A percentile compares a stretch with the other conserved stretches of the same genome.
phyloP scores from a whole-genome alignment of 441 rosid species.

The Isatis lusitanica region DNA sequence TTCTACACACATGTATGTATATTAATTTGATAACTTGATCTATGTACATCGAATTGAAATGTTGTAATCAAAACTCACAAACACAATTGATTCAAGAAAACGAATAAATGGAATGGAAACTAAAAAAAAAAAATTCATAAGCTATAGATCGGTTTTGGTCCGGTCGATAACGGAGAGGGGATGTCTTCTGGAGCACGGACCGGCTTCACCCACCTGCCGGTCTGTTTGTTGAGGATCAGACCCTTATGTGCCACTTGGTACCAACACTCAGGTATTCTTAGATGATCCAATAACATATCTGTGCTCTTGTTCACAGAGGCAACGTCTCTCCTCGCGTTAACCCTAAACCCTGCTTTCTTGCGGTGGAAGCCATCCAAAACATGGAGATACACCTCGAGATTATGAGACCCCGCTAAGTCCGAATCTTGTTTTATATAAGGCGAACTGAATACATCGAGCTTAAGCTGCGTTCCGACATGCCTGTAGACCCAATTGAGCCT shows the following conservation, averaged over 20 bases:
- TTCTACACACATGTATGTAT: neutral
- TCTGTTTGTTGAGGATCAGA: conserved; percentile 48
- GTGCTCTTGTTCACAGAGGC: conserved; percentile 66
- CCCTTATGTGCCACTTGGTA: conserved; percentile 67
- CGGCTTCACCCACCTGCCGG: conserved; percentile 61
- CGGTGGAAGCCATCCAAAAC: conserved; percentile 61
- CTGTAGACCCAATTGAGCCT: conserved; percentile 58
- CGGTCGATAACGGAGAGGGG: conserved; percentile 50
- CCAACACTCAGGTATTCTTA: conserved; percentile 68
- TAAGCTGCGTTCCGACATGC: conserved; percentile 55
- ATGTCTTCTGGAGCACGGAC: conserved; percentile 41
- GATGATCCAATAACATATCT: conserved; percentile 64
- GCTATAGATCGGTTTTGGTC: conserved; percentile 21
- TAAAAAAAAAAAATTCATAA: no score
- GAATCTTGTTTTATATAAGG: conserved; percentile 49
- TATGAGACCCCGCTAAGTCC: conserved; percentile 45
- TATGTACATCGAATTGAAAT: neutral
- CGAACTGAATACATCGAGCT: conserved; percentile 43
- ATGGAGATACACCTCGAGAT: conserved; percentile 62
- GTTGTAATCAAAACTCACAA: neutral
- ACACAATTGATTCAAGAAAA: neutral
- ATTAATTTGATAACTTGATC: neutral
- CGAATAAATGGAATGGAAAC: conserved; percentile 7
- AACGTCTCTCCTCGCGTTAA: conserved; percentile 65
- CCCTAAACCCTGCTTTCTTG: conserved; percentile 50